phyloP scores from a whole-genome alignment of 2,329 filamentous ascomycete genomes.

The Colletotrichum graminicola region DNA sequence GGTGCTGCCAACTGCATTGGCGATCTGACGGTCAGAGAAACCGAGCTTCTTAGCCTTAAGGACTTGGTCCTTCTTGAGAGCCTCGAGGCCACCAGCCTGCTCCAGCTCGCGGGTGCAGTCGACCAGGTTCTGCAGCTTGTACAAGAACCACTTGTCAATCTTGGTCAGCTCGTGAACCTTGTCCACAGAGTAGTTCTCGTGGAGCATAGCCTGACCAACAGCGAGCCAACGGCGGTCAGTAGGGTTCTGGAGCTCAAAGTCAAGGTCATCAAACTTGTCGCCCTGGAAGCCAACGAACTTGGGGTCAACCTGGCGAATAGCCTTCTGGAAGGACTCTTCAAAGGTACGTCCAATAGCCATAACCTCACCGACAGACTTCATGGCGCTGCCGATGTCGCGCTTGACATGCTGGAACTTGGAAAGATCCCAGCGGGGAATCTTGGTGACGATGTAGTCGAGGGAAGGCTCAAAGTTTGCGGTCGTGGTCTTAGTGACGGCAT shows the following conservation, averaged over 20 bases:
- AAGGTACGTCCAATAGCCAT: constrained; percentile 99
- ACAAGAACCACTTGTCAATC: constrained; percentile 99
- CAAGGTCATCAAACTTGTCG: constrained; percentile 92
- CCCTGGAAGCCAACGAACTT: constrained; percentile 93
- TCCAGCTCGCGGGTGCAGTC: constrained; percentile 89
- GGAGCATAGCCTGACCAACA: constrained; percentile 96
- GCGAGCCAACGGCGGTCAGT: constrained; percentile 98
- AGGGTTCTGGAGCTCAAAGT: constrained; percentile 89
- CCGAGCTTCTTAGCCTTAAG: constrained; percentile 96
- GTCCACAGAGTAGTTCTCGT: constrained; percentile 95
- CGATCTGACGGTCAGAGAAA: constrained; percentile 97
- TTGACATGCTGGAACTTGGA: constrained; percentile 99
- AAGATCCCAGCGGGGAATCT: constrained; percentile 98
- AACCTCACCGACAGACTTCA: constrained; percentile 99
- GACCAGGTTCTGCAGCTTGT: constrained; percentile 98
- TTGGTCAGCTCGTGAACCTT: constrained; percentile 93
- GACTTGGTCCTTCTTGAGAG: constrained; percentile 88
- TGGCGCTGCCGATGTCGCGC: constrained; percentile 95
- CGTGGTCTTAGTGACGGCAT: constrained; percentile 98
- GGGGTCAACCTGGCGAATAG: constrained; percentile 96
- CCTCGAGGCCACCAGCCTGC: constrained; percentile 83
- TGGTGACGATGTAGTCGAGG: constrained; percentile 97
- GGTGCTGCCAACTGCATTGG: constrained; percentile 82
- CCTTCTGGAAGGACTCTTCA: constrained; percentile 99
- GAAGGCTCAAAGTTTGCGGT: constrained; percentile 99